A percentile compares a stretch with the other conserved stretches of the same genome.
Conservation (phyloP, 352 stramenopile genomes). For the Phytophthora citrophthora region DNA sequence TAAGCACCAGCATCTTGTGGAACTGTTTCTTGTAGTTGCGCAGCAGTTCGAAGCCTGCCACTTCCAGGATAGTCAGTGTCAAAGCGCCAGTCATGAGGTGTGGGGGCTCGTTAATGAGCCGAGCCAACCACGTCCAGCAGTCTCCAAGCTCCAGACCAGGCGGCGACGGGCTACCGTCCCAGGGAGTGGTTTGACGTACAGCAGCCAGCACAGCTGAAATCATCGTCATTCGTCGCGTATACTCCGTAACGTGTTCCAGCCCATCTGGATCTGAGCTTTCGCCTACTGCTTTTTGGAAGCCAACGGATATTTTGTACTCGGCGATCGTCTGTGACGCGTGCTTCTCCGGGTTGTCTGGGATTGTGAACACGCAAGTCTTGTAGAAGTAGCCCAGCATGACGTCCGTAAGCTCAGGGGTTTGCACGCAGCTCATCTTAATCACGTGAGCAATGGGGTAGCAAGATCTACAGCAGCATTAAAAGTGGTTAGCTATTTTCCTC, state of each 20-base stretch:
- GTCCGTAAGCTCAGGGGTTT: conserved; percentile 73
- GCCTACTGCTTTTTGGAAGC: conserved; percentile 69
- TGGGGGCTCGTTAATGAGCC: conserved; percentile 70
- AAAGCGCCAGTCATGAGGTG: conserved; percentile 76
- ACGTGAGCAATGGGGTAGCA: conserved; percentile 79
- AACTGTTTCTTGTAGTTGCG: conserved; percentile 78
- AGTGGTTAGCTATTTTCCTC: neutral
- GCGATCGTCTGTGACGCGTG: conserved; percentile 53
- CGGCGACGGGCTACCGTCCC: conserved; percentile 58
- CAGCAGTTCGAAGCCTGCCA: conserved; percentile 71
- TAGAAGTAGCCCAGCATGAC: conserved; percentile 78
- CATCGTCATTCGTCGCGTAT: conserved; percentile 85
- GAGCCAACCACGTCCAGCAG: conserved; percentile 76
- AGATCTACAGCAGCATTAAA: conserved; percentile 34
- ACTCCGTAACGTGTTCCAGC: conserved; percentile 80
- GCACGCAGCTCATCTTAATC: conserved; percentile 80
- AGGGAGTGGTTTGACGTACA: conserved; percentile 73
- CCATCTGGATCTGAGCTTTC: conserved; percentile 62
- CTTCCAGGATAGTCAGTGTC: conserved; percentile 80
- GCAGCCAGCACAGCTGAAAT: conserved; percentile 69
- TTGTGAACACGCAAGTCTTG: conserved; percentile 78
- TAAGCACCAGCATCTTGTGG: conserved; percentile 78
- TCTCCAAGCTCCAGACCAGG: conserved; percentile 64
- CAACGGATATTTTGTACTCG: conserved; percentile 72
- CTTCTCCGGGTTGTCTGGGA: conserved; percentile 66